A percentile compares a stretch with the other conserved stretches of the same genome.
Evolutionary conservation across 1,284 basidiomycete species (phyloP).

Genomic region (Rhodofomes roseus): DNA sequence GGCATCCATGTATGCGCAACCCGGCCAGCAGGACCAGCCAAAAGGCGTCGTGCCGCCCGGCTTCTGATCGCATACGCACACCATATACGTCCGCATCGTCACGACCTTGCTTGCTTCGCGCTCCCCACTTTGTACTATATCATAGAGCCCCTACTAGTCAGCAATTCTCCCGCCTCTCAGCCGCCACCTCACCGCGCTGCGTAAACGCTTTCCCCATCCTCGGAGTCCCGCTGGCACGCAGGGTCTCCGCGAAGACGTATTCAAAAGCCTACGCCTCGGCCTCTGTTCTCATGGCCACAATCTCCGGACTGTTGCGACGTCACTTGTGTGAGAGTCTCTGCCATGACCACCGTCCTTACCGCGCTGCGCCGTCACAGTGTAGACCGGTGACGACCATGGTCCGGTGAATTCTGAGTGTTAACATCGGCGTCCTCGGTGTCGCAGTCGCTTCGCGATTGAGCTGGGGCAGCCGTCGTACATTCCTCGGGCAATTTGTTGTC

Average conservation of each 20-base stretch:
- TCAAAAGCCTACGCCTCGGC: not conserved
- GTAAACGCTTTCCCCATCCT: not conserved
- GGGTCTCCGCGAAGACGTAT: not conserved
- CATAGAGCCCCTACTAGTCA: not conserved
- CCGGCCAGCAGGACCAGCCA: slow-evolving; percentile 42
- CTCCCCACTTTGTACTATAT: not conserved
- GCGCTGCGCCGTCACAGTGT: not conserved
- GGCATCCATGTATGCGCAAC: slow-evolving; percentile 46
- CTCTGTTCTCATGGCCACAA: not conserved
- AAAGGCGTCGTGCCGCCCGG: slow-evolving; percentile 75
- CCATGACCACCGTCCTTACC: not conserved
- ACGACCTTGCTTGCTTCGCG: not conserved
- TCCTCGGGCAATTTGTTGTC: not conserved
- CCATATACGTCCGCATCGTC: not conserved
- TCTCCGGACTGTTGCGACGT: not conserved
- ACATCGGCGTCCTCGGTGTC: not conserved
- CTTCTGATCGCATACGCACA: slow-evolving; percentile 41
- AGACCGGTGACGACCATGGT: not conserved
- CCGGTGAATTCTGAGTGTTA: not conserved
- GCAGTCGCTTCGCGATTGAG: not conserved
- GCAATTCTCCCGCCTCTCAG: not conserved
- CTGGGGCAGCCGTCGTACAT: not conserved
- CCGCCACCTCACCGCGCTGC: not conserved
- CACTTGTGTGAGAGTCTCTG: not conserved
- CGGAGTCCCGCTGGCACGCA: not conserved